These are phyloP conservation scores for Blastobotrys proliferans DNA, from an alignment of 1,139 yeast species.

Conservation along the genomic window DNA sequence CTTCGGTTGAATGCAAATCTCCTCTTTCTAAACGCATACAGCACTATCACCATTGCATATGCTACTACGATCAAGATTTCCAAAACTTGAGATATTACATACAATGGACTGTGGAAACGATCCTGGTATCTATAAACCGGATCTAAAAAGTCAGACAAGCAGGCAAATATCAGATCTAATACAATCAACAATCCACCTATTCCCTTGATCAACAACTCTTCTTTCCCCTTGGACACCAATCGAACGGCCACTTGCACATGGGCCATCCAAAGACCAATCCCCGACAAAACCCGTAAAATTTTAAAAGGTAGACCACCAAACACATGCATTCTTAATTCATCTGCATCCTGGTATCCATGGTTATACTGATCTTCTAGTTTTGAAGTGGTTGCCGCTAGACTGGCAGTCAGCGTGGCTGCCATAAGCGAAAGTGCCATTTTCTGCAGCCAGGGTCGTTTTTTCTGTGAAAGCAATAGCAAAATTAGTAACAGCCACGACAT, in stretches of 20 bases:
- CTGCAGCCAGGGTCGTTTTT: conserved; percentile 35
- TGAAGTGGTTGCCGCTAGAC: conserved; percentile 27
- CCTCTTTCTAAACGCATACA: conserved; percentile 56
- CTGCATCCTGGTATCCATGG: conserved; percentile 51
- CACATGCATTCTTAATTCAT: conserved; percentile 48
- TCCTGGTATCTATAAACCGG: conserved; percentile 26
- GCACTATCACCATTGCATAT: conserved; percentile 63
- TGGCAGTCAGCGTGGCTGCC: conserved; percentile 32
- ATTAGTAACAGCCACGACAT: conserved; percentile 36
- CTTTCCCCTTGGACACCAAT: conserved; percentile 63
- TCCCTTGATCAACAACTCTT: conserved; percentile 58
- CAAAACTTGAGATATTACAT: conserved; percentile 66
- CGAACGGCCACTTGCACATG: conserved; percentile 77
- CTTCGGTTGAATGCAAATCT: conserved; percentile 49
- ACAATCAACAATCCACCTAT: conserved; percentile 58
- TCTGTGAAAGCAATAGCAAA: conserved; percentile 31
- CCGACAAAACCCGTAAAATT: conserved; percentile 59
- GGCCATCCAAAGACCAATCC: conserved; percentile 61
- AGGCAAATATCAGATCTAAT: conserved; percentile 28
- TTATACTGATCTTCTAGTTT: conserved; percentile 39
- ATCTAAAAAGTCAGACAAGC: conserved; percentile 19
- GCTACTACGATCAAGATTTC: conserved; percentile 70
- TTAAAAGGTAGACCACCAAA: conserved; percentile 48
- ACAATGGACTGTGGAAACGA: conserved; percentile 15
- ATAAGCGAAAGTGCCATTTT: conserved; percentile 31